Base-by-base conservation (phyloP, 176 grass and related monocot species). In the Hyparrhenia diplandra region DNA sequence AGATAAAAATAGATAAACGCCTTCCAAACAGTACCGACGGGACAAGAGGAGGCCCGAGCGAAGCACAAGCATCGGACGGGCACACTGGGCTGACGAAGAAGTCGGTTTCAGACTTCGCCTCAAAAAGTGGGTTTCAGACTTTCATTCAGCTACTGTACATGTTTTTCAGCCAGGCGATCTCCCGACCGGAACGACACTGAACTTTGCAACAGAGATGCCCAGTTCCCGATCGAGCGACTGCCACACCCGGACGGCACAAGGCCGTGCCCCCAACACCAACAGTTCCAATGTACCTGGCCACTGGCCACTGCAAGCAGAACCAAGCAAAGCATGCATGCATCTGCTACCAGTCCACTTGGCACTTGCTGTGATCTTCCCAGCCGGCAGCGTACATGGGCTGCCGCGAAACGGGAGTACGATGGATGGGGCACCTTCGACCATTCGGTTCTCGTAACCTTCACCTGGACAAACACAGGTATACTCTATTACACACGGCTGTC, bases 301-400 rank as follows among this genome's bases (percentile, higher is more conserved):
- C n/a, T n/a, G n/a, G n/a, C n/a, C n/a, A n/a, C n/a, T n/a, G n/a
- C n/a, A n/a, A n/a, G n/a, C n/a, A n/a, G n/a, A n/a, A n/a, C n/a
- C n/a, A n/a, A n/a, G n/a, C n/a, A n/a, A n/a, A n/a, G n/a, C 36
- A 69, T 41, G 37, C 67, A 46, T 71, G n/a, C 59, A 21, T n/a
- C 69, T 64, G 55, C 46, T 58, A 8, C 41, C 40, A 34, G 64
- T 37, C 13, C n/a, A n/a, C n/a, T n/a, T n/a, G n/a, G n/a, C 13
- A 5, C 13, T 47, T 74, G 80, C 13, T 73, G 69, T 3, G 57
- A 64, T 82, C 41, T 64, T 82, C 41, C 37, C 58, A 36, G 58
- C 34, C 61, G 69, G 58, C 80, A 74, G 21, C 65, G 58, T 65
- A 52, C 80, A 39, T 74, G 80, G 80, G 80, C 29, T 54, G 70